Conservation (phyloP, 352 stramenopile species). For the Pythium insidiosum region DNA sequence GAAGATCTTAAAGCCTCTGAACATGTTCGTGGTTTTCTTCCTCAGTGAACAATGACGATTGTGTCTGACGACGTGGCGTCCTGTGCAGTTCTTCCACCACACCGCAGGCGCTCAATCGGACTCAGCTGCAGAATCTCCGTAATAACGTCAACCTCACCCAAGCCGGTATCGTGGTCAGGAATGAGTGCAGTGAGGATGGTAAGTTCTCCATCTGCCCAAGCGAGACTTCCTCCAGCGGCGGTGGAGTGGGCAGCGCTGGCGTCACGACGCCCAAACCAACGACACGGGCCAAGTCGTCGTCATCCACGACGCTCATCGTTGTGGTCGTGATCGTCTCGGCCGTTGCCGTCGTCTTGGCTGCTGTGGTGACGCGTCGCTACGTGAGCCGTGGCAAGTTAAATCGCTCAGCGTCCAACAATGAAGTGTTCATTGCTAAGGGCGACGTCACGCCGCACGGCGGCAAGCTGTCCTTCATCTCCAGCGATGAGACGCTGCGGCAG, state of each 20-base stretch:
- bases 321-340: background rate
- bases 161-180: background rate
- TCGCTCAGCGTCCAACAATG: background rate
- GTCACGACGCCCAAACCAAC: background rate
- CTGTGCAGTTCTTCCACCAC: background rate
- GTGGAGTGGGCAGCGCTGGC: background rate
- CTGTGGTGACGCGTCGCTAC: background rate
- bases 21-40: background rate
- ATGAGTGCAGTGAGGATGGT: too few relatives aligned
- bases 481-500: conserved; percentile 47
- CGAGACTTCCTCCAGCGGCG: background rate
- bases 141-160: background rate
- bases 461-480: conserved; percentile 63
- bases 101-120: background rate
- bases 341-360: background rate
- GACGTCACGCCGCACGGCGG: background rate
- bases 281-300: too few relatives aligned
- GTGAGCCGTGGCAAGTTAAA: background rate
- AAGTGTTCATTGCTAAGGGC: background rate
- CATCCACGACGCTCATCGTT: background rate
- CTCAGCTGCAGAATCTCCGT: background rate
- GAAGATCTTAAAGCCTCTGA: background rate
- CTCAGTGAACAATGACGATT: background rate
- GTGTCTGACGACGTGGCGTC: background rate
- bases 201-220: too few relatives aligned